A percentile compares a stretch with the other conserved stretches of the same genome.
phyloP scores from a whole-genome alignment of 2,329 filamentous ascomycete genomes.

The Fusarium decemcellulare region DNA sequence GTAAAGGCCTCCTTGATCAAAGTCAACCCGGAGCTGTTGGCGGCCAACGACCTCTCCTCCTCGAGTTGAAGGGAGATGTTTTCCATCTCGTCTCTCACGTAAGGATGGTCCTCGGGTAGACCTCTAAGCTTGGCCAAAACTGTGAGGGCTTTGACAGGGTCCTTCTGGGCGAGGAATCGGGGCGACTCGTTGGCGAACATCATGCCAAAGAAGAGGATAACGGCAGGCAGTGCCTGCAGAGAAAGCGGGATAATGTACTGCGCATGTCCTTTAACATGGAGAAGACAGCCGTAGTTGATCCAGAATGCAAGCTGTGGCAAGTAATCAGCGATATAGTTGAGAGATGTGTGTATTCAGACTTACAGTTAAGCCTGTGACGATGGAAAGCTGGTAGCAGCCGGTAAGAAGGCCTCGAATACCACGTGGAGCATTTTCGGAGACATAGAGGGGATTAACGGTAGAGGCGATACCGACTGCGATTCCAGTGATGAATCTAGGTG shows the following conservation, averaged over 20 bases:
- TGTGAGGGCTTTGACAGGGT: constrained; percentile 70
- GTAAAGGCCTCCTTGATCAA: constrained; percentile 72
- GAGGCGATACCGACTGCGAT: background rate
- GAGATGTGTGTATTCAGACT: background rate
- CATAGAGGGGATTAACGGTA: background rate
- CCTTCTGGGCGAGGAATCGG: constrained; percentile 72
- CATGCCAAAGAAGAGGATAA: constrained; percentile 72
- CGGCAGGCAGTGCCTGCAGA: constrained; percentile 74
- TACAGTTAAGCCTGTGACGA: background rate
- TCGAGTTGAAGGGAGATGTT: constrained; percentile 70
- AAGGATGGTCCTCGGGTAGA: constrained; percentile 65
- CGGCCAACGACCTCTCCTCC: constrained; percentile 65
- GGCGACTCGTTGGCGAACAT: constrained; percentile 75
- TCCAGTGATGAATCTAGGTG: background rate
- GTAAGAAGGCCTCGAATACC: background rate
- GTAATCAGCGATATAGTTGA: constrained; percentile 4
- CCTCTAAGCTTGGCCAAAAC: constrained; percentile 69
- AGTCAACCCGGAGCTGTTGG: constrained; percentile 59
- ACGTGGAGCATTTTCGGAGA: background rate
- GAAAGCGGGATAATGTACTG: constrained; percentile 65
- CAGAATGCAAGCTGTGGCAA: constrained; percentile 23
- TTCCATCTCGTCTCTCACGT: constrained; percentile 69
- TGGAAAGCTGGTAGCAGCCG: background rate
- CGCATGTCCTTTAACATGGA: constrained; percentile 16
- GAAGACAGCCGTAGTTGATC: constrained; percentile 26